phyloP scores from a whole-genome alignment of 495 filamentous ascomycete species.

The Entonaema liquescens region DNA sequence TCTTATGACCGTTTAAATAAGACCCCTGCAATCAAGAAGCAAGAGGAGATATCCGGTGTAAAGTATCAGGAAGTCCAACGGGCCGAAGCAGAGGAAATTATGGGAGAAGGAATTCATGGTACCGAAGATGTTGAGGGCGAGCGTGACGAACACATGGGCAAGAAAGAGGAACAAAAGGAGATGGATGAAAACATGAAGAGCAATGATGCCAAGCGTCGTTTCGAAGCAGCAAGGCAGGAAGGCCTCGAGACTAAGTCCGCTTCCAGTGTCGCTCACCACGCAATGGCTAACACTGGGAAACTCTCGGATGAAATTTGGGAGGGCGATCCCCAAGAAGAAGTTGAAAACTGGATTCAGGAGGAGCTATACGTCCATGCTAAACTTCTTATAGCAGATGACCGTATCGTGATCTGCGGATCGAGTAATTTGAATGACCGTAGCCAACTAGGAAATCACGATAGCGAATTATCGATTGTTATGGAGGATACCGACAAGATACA shows the following conservation, averaged over 20 bases:
- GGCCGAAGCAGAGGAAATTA: slow-evolving; percentile 84
- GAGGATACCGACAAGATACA: slow-evolving; percentile 80
- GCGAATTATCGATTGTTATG: slow-evolving; percentile 91
- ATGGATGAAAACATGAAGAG: slow-evolving; percentile 59
- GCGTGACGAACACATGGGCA: slow-evolving; percentile 53
- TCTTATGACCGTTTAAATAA: slow-evolving; percentile 91
- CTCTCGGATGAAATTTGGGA: slow-evolving; percentile 78
- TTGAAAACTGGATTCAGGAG: slow-evolving; percentile 89
- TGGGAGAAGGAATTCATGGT: slow-evolving; percentile 76
- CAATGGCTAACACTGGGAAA: slow-evolving; percentile 75
- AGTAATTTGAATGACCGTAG: slow-evolving; percentile 95
- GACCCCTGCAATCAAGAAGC: slow-evolving; percentile 69
- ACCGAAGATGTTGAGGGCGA: slow-evolving; percentile 55
- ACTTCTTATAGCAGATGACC: slow-evolving; percentile 85
- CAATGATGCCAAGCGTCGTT: slow-evolving; percentile 67
- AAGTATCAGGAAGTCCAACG: slow-evolving; percentile 85
- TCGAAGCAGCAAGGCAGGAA: slow-evolving; percentile 66
- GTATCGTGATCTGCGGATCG: slow-evolving; percentile 81
- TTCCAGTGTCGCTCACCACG: slow-evolving; percentile 79
- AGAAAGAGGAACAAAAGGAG: slow-evolving; percentile 54
- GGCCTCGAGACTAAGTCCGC: slow-evolving; percentile 57
- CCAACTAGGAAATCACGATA: slow-evolving; percentile 89
- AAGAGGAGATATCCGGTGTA: slow-evolving; percentile 81
- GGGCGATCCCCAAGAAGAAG: slow-evolving; percentile 72
- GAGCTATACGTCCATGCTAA: slow-evolving; percentile 95